These are phyloP conservation scores for Tolypocladium ovalisporum DNA, from an alignment of 2,329 filamentous ascomycete genomes.

Conservation along the genomic window DNA sequence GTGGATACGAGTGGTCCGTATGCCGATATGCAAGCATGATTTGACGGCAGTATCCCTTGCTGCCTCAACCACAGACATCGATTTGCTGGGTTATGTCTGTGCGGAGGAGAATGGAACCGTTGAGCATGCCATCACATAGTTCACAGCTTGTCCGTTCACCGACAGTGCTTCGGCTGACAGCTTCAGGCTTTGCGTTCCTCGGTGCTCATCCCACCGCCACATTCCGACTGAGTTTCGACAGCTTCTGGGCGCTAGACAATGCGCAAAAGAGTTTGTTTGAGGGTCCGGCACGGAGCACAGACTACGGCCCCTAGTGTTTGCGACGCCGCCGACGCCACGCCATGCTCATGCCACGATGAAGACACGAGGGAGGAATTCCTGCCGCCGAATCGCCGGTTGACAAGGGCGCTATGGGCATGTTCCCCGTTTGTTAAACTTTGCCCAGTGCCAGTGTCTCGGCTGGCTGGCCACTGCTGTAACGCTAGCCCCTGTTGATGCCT, in stretches of 20 bases:
- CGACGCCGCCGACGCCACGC: conserved; percentile 1
- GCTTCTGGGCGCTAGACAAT: background rate
- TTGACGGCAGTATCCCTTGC: background rate
- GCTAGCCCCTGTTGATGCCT: background rate
- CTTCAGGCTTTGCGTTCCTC: background rate
- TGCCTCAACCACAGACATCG: background rate
- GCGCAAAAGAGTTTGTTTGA: background rate
- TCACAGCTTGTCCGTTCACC: too few relatives aligned
- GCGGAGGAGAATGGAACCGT: background rate
- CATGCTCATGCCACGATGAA: background rate
- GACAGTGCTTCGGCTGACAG: background rate
- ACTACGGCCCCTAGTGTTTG: background rate
- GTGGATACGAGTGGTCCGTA: too few relatives aligned
- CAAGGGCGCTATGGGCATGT: background rate
- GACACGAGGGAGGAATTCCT: background rate
- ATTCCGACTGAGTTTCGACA: background rate
- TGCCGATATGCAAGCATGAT: background rate
- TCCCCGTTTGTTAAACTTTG: conserved; percentile 5
- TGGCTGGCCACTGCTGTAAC: background rate
- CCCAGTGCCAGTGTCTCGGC: conserved; percentile 6
- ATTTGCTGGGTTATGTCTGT: background rate
- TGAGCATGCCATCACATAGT: background rate
- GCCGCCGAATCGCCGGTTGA: background rate
- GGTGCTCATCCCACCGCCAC: background rate
- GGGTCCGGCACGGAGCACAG: background rate